Percentiles rank a stretch among this genome's conserved stretches.
Evolutionary conservation across 2,329 filamentous ascomycete genomes (phyloP).

Genomic region (Phialophora tarda): DNA sequence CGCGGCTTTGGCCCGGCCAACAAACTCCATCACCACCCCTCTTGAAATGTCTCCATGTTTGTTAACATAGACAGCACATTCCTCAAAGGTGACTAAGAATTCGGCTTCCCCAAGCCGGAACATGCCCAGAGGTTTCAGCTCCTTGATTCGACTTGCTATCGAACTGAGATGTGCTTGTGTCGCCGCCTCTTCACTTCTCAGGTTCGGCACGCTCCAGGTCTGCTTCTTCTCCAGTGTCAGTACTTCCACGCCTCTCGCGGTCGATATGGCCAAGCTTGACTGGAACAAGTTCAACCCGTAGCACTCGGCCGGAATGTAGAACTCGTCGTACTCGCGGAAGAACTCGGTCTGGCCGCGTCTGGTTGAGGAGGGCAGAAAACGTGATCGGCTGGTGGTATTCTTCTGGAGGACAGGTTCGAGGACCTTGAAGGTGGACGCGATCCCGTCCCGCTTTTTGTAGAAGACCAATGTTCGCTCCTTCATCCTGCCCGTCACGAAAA

Average conservation of each 20-base stretch:
- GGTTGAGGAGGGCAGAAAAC: constrained; percentile 63
- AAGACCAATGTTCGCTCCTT: constrained; percentile 94
- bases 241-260: constrained; percentile 90
- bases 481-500: constrained; percentile 95
- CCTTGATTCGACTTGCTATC: constrained; percentile 81
- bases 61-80: constrained; percentile 97
- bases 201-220: constrained; percentile 88
- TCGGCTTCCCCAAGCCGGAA: constrained; percentile 91
- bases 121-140: constrained; percentile 90
- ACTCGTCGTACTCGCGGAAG: constrained; percentile 98
- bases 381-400: constrained; percentile 79
- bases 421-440: constrained; percentile 93
- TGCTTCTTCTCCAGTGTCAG: constrained; percentile 97
- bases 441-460: constrained; percentile 93
- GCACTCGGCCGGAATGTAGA: constrained; percentile 95
- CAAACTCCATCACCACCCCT: constrained; percentile 97
- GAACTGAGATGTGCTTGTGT: constrained; percentile 70
- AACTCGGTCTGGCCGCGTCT: constrained; percentile 82
- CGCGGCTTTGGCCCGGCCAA: constrained; percentile 85
- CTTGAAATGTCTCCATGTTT: constrained; percentile 96
- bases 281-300: constrained; percentile 97
- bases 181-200: constrained; percentile 66
- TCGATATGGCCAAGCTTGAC: constrained; percentile 88
- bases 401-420: constrained; percentile 96
- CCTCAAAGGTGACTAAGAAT: constrained; percentile 91